Evolutionary conservation across 495 filamentous ascomycete genomes (phyloP).

Genomic region (Podospora tetraspora): DNA sequence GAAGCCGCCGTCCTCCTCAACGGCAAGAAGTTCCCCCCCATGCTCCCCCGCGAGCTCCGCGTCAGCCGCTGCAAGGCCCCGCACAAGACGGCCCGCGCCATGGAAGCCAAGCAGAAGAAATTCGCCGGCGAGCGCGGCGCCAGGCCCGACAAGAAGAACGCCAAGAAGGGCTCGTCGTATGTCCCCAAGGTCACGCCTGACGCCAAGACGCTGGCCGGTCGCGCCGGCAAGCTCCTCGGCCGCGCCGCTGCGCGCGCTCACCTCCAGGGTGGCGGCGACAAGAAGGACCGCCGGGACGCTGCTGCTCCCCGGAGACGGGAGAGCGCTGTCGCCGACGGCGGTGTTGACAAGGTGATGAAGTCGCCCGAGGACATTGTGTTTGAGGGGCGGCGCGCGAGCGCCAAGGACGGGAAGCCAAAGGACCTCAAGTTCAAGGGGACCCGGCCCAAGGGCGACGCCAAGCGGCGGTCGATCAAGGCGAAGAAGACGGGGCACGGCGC

Average conservation of each 20-base stretch:
- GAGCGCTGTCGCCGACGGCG: conserved; percentile 3
- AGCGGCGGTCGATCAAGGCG: conserved; percentile 39
- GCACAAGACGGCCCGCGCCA: conserved; percentile 58
- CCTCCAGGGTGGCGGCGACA: conserved; percentile 40
- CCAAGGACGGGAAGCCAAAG: conserved; percentile 53
- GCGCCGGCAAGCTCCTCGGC: conserved; percentile 78
- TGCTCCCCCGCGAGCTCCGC: conserved; percentile 81
- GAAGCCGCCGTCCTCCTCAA: conserved; percentile 81
- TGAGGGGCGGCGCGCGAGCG: conserved; percentile 80
- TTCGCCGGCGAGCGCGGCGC: background rate
- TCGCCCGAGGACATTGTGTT: conserved; percentile 71
- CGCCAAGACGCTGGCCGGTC: conserved; percentile 67
- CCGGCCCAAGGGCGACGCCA: conserved; percentile 25
- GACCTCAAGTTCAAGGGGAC: conserved; percentile 55
- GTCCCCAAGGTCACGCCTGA: conserved; percentile 60
- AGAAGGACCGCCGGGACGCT: conserved; percentile 19
- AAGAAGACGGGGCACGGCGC: conserved; percentile 22
- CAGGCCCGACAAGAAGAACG: conserved; percentile 11
- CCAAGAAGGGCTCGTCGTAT: conserved; percentile 42
- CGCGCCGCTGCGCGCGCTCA: conserved; percentile 62
- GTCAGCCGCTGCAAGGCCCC: conserved; percentile 78
- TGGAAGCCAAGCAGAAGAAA: conserved; percentile 28
- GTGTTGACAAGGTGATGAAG: conserved; percentile 27
- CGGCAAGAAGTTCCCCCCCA: conserved; percentile 86
- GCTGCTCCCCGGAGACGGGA: conserved; percentile 23